A percentile compares a stretch with the other conserved stretches of the same genome.
These are phyloP conservation scores for Gracilariopsis chorda DNA, from an alignment of 23 red algal species.

Conservation along the genomic window DNA sequence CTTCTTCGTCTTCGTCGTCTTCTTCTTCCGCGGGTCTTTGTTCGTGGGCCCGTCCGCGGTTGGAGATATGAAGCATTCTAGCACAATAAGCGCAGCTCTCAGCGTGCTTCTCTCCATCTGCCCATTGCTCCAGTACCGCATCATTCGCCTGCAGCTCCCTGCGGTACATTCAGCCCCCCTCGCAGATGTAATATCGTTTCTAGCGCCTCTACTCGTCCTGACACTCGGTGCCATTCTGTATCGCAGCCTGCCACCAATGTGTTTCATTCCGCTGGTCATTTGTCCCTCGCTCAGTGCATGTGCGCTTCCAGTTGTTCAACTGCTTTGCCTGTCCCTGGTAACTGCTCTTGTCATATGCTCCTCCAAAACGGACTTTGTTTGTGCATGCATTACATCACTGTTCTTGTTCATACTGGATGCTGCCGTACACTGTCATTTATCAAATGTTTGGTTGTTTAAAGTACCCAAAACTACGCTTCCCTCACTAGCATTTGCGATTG, in stretches of 20 bases:
- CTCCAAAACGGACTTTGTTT: not conserved
- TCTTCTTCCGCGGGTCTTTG: too few species aligned
- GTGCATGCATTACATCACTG: not conserved
- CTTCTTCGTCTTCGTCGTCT: too few species aligned
- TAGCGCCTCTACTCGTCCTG: not conserved
- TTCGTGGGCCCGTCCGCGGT: too few species aligned
- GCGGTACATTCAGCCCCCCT: not conserved
- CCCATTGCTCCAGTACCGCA: not conserved
- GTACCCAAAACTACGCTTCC: not conserved
- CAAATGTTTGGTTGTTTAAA: not conserved
- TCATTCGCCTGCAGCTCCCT: conserved; percentile 5
- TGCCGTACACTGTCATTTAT: not conserved
- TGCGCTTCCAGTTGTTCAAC: not conserved
- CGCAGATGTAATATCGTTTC: not conserved
- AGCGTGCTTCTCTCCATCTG: not conserved
- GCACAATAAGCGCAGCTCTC: not conserved
- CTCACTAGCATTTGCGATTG: not conserved
- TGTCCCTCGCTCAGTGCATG: not conserved
- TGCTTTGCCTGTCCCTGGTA: not conserved
- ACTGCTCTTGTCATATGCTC: not conserved
- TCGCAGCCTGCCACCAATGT: not conserved
- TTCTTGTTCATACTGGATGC: not conserved
- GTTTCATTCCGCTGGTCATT: not conserved
- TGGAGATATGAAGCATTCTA: conserved; percentile 2
- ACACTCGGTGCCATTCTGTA: not conserved